These are phyloP conservation scores for Bathelium albidoporum DNA, from an alignment of 495 filamentous ascomycete genomes.

Conservation along the genomic window DNA sequence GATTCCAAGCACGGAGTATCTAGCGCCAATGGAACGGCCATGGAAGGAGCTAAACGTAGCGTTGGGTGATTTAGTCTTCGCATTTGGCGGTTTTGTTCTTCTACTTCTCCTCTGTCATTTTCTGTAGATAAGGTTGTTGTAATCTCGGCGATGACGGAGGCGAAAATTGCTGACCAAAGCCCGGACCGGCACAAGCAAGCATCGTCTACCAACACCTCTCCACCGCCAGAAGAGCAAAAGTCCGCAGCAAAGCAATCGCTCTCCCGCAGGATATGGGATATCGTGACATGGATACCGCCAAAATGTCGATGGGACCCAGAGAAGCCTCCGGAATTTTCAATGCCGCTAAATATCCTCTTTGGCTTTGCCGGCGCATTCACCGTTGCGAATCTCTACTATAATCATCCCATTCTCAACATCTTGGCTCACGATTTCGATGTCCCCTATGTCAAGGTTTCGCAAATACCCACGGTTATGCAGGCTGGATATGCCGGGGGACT, in stretches of 20 bases:
- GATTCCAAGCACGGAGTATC: neutral
- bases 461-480: conserved; percentile 68
- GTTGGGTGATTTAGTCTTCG: neutral
- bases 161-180: neutral
- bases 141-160: neutral
- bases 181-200: neutral
- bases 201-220: conserved; percentile 1
- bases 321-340: conserved; percentile 46
- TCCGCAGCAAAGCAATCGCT: conserved; percentile 9
- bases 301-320: conserved; percentile 48
- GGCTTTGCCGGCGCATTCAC: conserved; percentile 43
- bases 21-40: neutral
- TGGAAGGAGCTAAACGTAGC: neutral
- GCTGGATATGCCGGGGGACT: conserved; percentile 70
- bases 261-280: conserved; percentile 23
- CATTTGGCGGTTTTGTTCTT: neutral
- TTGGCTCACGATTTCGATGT: conserved; percentile 53
- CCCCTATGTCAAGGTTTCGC: conserved; percentile 33
- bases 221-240: conserved; percentile 2
- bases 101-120: neutral
- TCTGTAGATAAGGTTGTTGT: neutral
- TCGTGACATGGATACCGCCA: conserved; percentile 45
- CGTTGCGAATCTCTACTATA: conserved; percentile 65
- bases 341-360: conserved; percentile 52
- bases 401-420: conserved; percentile 56